Evolutionary conservation across 2,329 filamentous ascomycete species (phyloP).

Genomic region (Colletotrichum sansevieriae): DNA sequence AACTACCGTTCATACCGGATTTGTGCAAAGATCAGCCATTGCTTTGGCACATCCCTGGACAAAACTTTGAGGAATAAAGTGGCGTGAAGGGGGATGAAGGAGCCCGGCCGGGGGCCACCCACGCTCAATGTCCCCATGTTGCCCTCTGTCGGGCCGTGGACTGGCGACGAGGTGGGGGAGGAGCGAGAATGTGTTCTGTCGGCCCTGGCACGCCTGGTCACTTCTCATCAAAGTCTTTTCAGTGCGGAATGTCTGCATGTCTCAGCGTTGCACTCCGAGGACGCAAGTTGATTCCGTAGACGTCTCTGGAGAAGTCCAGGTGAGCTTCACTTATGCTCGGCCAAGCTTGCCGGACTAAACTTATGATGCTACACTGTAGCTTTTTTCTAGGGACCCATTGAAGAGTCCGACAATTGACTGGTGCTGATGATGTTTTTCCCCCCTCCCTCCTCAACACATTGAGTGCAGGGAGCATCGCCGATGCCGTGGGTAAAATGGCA

Average conservation of each 20-base stretch:
- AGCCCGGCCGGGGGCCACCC: constrained; percentile 7
- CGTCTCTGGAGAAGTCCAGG: background rate
- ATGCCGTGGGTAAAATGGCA: constrained; percentile 17
- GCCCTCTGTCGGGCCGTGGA: constrained; percentile 29
- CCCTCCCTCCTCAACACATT: constrained; percentile 18
- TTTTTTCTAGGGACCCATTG: too few species aligned
- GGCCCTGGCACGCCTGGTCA: constrained; percentile 2
- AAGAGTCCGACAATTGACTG: too few species aligned
- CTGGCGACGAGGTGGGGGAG: constrained; percentile 28
- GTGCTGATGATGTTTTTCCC: too few species aligned
- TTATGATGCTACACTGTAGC: too few species aligned
- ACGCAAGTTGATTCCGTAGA: constrained; percentile 6
- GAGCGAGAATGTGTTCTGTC: constrained; percentile 19
- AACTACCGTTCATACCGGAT: constrained; percentile 16
- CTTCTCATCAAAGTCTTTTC: constrained; percentile 24
- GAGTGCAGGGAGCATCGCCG: constrained; percentile 35
- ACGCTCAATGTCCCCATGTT: constrained; percentile 14
- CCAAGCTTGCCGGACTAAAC: background rate
- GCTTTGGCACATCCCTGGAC: constrained; percentile 11
- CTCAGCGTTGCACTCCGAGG: constrained; percentile 11
- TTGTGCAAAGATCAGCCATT: constrained; percentile 29
- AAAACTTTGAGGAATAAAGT: constrained; percentile 15
- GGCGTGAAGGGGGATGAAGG: constrained; percentile 32
- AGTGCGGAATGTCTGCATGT: constrained; percentile 8
- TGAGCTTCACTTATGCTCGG: constrained; percentile 4